These are phyloP conservation scores for Annulohypoxylon stygium DNA, from an alignment of 495 filamentous ascomycete species.

Conservation along the genomic window DNA sequence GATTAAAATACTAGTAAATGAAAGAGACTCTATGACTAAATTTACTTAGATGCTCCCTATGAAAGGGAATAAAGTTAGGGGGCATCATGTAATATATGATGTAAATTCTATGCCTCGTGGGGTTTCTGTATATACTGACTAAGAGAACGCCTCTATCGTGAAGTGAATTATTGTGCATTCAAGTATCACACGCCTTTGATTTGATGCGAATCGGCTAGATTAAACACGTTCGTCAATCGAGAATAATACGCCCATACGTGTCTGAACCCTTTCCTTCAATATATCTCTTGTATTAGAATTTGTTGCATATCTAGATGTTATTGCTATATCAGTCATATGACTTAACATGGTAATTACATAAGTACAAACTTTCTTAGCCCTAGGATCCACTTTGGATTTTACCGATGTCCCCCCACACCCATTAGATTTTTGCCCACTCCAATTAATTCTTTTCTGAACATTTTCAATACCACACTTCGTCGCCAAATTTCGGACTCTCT, in stretches of 20 bases:
- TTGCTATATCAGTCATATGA: background rate
- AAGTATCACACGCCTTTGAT: background rate
- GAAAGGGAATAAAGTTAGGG: background rate
- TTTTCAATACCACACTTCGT: conserved; percentile 24
- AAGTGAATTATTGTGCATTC: background rate
- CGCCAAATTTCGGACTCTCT: conserved; percentile 31
- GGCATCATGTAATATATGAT: conserved; percentile 28
- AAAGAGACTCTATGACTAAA: background rate
- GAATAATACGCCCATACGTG: background rate
- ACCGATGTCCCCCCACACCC: conserved; percentile 48
- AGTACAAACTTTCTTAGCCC: conserved; percentile 34
- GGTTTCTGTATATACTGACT: conserved; percentile 40
- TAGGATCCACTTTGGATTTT: conserved; percentile 47
- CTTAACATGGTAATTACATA: background rate
- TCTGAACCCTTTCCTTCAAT: background rate
- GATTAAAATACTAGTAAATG: conserved; percentile 8
- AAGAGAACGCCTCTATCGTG: conserved; percentile 24
- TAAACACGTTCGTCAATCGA: background rate
- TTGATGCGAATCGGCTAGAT: background rate
- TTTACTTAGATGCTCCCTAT: too few species aligned
- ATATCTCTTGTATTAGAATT: background rate
- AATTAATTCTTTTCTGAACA: conserved; percentile 36
- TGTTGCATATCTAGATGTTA: background rate
- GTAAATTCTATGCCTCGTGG: conserved; percentile 25
- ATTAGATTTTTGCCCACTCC: conserved; percentile 44